phyloP scores from a whole-genome alignment of 2,329 filamentous ascomycete species.

The Arachnomyces sp. region DNA sequence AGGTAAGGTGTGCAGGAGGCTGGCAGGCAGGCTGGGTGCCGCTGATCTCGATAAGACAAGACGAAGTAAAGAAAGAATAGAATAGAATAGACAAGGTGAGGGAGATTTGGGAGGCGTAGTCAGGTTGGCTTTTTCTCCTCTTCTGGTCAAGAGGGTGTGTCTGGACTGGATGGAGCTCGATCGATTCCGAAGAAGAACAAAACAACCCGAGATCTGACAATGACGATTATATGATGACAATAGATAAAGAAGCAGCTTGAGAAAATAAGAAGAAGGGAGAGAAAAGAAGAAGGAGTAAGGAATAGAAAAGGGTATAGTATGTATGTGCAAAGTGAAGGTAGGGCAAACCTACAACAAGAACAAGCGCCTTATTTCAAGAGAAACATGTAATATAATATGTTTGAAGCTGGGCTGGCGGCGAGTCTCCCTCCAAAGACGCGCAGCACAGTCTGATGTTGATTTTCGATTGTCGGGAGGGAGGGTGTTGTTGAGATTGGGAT shows the following conservation, averaged over 20 bases:
- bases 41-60: too few species aligned
- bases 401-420: not conserved
- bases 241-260: not conserved
- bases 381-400: conserved; percentile 6
- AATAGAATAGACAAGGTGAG: too few species aligned
- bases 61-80: too few species aligned
- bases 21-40: too few species aligned
- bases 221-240: not conserved
- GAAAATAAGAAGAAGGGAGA: conserved; percentile 1
- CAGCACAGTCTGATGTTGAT: conserved; percentile 1
- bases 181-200: not conserved
- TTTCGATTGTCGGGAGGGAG: conserved; percentile 4
- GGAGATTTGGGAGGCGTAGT: too few species aligned
- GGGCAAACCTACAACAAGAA: not conserved
- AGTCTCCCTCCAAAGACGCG: not conserved
- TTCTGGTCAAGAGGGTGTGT: too few species aligned
- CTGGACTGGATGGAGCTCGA: not conserved
- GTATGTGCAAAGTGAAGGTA: not conserved
- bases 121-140: too few species aligned
- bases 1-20: too few species aligned
- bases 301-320: not conserved
- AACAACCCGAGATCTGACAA: not conserved
- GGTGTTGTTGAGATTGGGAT: conserved; percentile 15
- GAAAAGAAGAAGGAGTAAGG: too few species aligned
- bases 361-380: not conserved